A percentile compares a stretch with the other conserved stretches of the same genome.
These are phyloP conservation scores for Plenodomus biglobosus DNA, from an alignment of 2,329 filamentous ascomycete genomes.

Conservation along the genomic window DNA sequence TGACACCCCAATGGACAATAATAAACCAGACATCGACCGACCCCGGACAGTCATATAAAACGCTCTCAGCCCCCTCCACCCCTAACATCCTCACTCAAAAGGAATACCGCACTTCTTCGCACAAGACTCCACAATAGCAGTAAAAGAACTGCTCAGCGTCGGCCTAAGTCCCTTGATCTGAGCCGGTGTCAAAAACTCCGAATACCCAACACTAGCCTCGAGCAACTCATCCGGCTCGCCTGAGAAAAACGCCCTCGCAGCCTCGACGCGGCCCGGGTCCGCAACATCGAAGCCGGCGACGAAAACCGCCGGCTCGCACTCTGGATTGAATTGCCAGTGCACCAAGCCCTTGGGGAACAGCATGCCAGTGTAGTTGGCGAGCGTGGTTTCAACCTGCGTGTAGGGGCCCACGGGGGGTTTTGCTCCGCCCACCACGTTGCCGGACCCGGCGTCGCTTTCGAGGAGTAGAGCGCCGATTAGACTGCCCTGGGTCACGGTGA, in stretches of 20 bases:
- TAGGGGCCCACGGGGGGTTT: slow-evolving; percentile 18
- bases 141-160: slow-evolving; percentile 19
- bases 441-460: slow-evolving; percentile 36
- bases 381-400: slow-evolving; percentile 38
- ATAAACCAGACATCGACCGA: too few relatives aligned
- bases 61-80: too few relatives aligned
- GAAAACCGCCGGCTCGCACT: slow-evolving; percentile 45
- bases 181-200: slow-evolving; percentile 19
- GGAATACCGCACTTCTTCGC: slow-evolving; percentile 25
- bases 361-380: slow-evolving; percentile 44
- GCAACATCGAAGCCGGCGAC: slow-evolving; percentile 42
- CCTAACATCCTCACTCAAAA: background rate
- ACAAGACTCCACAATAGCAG: slow-evolving; percentile 18
- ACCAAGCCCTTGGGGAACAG: slow-evolving; percentile 45
- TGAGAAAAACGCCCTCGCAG: slow-evolving; percentile 39
- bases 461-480: slow-evolving; percentile 43
- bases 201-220: slow-evolving; percentile 14
- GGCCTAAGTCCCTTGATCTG: slow-evolving; percentile 15
- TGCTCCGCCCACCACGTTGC: slow-evolving; percentile 19
- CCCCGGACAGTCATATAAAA: too few relatives aligned
- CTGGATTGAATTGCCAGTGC: slow-evolving; percentile 49
- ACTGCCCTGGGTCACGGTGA: slow-evolving; percentile 42
- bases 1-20: too few relatives aligned
- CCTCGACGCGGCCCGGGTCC: slow-evolving; percentile 40
- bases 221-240: slow-evolving; percentile 21